Evolutionary conservation across 768 basidiomycete genomes (phyloP).

Genomic region (Phylloporus sp.): DNA sequence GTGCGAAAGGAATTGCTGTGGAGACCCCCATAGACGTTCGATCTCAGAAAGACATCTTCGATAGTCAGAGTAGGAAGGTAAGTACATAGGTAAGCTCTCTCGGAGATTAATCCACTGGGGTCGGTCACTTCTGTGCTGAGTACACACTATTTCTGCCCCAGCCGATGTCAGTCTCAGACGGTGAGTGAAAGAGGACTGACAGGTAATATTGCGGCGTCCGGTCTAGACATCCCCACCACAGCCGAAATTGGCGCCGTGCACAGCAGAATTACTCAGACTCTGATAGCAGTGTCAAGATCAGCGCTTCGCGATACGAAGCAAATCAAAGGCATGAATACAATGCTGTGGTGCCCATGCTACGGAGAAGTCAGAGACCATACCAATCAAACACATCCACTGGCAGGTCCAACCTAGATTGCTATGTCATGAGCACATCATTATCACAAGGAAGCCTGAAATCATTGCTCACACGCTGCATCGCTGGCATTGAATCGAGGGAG

Average conservation of each 20-base stretch:
- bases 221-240: not conserved
- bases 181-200: not conserved
- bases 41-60: not conserved
- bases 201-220: not conserved
- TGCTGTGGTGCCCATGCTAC: slow-evolving; percentile 17
- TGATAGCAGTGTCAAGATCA: slow-evolving; percentile 10
- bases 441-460: slow-evolving; percentile 5
- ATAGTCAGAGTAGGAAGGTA: not conserved
- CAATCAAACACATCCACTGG: slow-evolving; percentile 8
- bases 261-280: not conserved
- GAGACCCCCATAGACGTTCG: not conserved
- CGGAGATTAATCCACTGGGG: slow-evolving; percentile 7
- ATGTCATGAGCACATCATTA: slow-evolving; percentile 6
- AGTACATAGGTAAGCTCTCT: not conserved
- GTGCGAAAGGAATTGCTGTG: slow-evolving; percentile 11
- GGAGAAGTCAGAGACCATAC: slow-evolving; percentile 8
- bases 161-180: not conserved
- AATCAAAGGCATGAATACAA: not conserved
- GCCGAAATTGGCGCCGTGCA: not conserved
- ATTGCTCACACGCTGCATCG: slow-evolving; percentile 10
- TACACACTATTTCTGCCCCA: not conserved
- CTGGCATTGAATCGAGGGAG: slow-evolving; percentile 13
- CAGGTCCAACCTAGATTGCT: slow-evolving; percentile 1
- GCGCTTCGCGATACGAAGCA: not conserved
- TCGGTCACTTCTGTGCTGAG: not conserved